phyloP scores from a whole-genome alignment of 257 asterid species.

The Craterostigma plantagineum region DNA sequence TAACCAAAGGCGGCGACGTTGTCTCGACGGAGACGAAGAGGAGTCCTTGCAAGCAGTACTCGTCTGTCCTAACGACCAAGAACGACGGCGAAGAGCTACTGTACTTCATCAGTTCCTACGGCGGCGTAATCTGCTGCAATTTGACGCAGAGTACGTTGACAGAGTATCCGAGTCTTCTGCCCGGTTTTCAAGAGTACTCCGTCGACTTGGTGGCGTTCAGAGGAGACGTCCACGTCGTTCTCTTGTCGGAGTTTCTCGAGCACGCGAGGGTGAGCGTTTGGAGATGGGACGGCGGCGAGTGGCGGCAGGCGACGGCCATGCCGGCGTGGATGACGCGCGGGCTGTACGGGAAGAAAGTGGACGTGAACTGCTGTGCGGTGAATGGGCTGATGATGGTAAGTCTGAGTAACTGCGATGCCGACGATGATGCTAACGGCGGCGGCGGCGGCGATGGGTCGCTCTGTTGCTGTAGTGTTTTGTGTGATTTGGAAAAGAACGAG shows the following conservation, averaged over 20 bases:
- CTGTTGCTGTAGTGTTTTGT: conserved; percentile 30
- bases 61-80: conserved; percentile 27
- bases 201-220: conserved; percentile 54
- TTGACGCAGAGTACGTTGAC: conserved; percentile 17
- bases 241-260: conserved; percentile 60
- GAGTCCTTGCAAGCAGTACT: conserved; percentile 61
- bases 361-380: conserved; percentile 51
- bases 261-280: conserved; percentile 55
- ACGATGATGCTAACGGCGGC: too few species aligned
- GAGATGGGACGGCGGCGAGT: conserved; percentile 34
- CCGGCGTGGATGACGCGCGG: conserved; percentile 53
- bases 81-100: conserved; percentile 24
- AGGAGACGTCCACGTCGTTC: conserved; percentile 37
- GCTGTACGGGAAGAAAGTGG: conserved; percentile 53
- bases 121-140: conserved; percentile 49
- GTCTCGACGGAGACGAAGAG: conserved; percentile 47
- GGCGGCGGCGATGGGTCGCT: neutral
- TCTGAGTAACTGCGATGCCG: conserved; percentile 25
- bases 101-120: conserved; percentile 48
- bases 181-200: conserved; percentile 51
- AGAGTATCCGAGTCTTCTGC: conserved; percentile 65
- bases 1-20: conserved; percentile 69
- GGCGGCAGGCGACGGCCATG: conserved; percentile 68
- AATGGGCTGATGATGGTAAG: conserved; percentile 40
- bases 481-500: conserved; percentile 36